Evolutionary conservation across 2,329 filamentous ascomycete species (phyloP), one percentile per base, ranked within the genome.

Genomic region (Lithohypha guttulata): DNA sequence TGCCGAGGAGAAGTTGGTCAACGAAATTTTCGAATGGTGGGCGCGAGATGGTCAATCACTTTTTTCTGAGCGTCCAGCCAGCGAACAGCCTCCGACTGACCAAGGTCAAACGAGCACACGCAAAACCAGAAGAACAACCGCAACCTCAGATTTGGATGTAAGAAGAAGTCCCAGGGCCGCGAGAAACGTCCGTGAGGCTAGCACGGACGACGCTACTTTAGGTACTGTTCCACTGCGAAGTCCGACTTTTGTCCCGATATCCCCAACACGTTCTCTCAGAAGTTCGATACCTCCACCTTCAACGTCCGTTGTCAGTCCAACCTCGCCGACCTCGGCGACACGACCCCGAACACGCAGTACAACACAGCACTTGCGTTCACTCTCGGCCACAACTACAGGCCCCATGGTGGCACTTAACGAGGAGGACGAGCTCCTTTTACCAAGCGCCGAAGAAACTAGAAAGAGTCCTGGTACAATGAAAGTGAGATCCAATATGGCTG

Each of bases 1-100:
- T 1, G 56, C 61, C 34, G 66, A 69, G 47, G 44, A 41, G 28
- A 50, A 43, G 6, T 60, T 57, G 37, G 60, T 56, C 6, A 49
- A 53, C 25, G 50, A 51, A 6, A 42, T 67, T 13, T 55, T 56
- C 34, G 48, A 55, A 28, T 69, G 65, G 66, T 69, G 64, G 45
- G 39, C 39, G 4, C 53, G 58, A 32, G 50, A 51, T 10, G 62
- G 62, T 4, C 45, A 55, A 14, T 45, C 48, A 26, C 13, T 23
- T n/a, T 48, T 41, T 23, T 19, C 36, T 18, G 9, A 28, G 19
- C 10, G 25, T 4, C 27, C 35, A 7, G 14, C 31, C 13, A n/a
- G 13, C 13, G 23, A 14, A 11, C 20, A 20, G 17, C 6, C 26
- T 28, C 4, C 9, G 9, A 10, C n/a, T 10, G 26, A 28, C 4